Conservation (phyloP, 768 basidiomycete species). For the Boletus patriciae region DNA sequence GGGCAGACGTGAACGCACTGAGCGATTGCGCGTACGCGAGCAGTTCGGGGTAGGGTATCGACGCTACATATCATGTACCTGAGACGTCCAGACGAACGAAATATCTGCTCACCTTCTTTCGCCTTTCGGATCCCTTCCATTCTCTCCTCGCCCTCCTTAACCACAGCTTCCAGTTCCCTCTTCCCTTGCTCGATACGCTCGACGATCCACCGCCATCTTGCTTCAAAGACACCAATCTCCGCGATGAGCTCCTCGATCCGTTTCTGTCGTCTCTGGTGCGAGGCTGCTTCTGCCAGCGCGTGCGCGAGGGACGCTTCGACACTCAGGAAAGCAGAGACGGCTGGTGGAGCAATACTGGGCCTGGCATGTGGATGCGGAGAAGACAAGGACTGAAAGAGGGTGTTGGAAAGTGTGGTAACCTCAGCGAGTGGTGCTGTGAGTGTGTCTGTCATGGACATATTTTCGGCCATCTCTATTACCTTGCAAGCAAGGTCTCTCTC, state of each 20-base stretch:
- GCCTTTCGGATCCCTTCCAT: constrained; percentile 70
- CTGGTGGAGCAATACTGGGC: constrained; percentile 40
- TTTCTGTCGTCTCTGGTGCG: constrained; percentile 75
- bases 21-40: constrained; percentile 83
- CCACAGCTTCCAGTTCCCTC: constrained; percentile 64
- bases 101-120: constrained; percentile 53
- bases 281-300: constrained; percentile 62
- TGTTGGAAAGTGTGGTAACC: constrained; percentile 62
- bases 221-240: constrained; percentile 69
- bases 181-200: constrained; percentile 63
- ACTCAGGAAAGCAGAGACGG: constrained; percentile 55
- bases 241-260: constrained; percentile 68
- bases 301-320: constrained; percentile 65
- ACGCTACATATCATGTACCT: constrained; percentile 42
- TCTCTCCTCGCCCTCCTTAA: constrained; percentile 74
- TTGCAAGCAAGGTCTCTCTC: too few relatives aligned
- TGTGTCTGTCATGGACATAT: constrained; percentile 53
- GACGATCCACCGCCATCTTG: constrained; percentile 68
- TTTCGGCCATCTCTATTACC: constrained; percentile 10
- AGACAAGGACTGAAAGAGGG: constrained; percentile 71
- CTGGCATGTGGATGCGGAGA: constrained; percentile 47
- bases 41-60: constrained; percentile 81
- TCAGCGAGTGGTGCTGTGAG: constrained; percentile 63
- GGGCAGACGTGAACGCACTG: constrained; percentile 84
- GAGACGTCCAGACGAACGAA: background rate